Conservation (phyloP, 148 eudicot species). For the Rhododendron ovatum region DNA sequence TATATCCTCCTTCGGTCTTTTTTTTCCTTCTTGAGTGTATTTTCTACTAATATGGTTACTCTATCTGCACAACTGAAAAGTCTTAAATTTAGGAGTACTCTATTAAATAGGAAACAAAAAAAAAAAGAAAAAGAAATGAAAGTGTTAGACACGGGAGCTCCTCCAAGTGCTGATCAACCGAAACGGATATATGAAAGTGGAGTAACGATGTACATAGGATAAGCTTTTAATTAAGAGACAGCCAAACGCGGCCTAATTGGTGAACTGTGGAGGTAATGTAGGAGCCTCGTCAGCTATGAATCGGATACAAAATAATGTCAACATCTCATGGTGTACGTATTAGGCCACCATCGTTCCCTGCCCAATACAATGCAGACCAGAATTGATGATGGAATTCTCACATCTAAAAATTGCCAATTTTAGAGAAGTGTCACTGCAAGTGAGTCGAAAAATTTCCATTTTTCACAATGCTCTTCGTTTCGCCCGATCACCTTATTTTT, state of each 20-base stretch:
- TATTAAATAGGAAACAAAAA: too few species aligned
- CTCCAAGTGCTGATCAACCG: too few species aligned
- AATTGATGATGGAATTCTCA: not conserved
- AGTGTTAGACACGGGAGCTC: not conserved
- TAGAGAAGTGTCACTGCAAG: not conserved
- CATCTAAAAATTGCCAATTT: not conserved
- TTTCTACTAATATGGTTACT: too few species aligned
- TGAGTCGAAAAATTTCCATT: not conserved
- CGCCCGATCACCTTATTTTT: not conserved
- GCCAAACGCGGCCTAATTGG: not conserved
- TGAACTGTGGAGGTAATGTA: not conserved
- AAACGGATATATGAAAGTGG: too few species aligned
- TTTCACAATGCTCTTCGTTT: not conserved
- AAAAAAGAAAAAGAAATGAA: too few species aligned
- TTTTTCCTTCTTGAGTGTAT: too few species aligned
- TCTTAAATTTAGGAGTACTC: not conserved
- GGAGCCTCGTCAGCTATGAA: constrained; percentile 8
- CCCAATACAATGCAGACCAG: not conserved
- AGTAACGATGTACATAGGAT: too few species aligned
- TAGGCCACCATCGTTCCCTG: not conserved
- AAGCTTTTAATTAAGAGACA: not conserved
- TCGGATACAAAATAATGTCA: not conserved
- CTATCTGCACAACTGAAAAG: not conserved
- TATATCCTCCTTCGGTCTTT: too few species aligned
- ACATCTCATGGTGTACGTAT: not conserved